A percentile compares a stretch with the other conserved stretches of the same genome.
These are phyloP conservation scores for Coemansia sp. DNA, from an alignment of 192 early-diverging fungal species.

Conservation along the genomic window DNA sequence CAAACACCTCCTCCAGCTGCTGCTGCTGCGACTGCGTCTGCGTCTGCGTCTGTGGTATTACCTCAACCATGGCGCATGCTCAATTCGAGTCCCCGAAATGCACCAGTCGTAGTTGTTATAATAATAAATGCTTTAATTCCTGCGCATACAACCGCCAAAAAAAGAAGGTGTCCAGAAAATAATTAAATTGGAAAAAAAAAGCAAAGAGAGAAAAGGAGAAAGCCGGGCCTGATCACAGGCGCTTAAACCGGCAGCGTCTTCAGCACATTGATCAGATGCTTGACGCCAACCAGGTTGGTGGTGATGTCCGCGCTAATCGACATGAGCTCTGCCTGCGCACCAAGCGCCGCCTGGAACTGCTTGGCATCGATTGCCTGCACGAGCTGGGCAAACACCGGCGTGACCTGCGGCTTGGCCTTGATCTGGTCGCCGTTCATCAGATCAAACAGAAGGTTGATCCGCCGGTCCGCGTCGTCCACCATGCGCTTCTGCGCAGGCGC, in stretches of 20 bases:
- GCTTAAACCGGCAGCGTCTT: conserved; percentile 34
- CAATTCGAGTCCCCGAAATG: background rate
- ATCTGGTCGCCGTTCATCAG: conserved; percentile 80
- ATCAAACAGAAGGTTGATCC: conserved; percentile 80
- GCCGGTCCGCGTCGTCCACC: conserved; percentile 83
- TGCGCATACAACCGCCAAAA: background rate
- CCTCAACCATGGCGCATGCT: background rate
- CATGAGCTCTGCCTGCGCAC: conserved; percentile 68
- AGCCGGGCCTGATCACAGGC: background rate
- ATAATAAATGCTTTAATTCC: background rate
- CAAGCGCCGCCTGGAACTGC: conserved; percentile 60
- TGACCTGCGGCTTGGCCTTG: conserved; percentile 55
- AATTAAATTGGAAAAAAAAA: background rate
- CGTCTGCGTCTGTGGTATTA: background rate
- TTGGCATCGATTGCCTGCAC: conserved; percentile 59
- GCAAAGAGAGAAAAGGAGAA: background rate
- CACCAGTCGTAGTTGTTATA: background rate
- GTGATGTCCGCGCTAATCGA: conserved; percentile 67
- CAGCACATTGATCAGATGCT: conserved; percentile 63
- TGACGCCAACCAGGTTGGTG: conserved; percentile 66
- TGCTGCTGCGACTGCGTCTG: background rate
- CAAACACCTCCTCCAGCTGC: conserved; percentile 4
- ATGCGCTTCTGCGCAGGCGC: conserved; percentile 72
- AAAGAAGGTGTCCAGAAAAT: background rate
- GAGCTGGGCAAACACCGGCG: conserved; percentile 62